These are phyloP conservation scores for Fennellomyces sp. DNA, from an alignment of 371 early-diverging fungal species.

Conservation along the genomic window DNA sequence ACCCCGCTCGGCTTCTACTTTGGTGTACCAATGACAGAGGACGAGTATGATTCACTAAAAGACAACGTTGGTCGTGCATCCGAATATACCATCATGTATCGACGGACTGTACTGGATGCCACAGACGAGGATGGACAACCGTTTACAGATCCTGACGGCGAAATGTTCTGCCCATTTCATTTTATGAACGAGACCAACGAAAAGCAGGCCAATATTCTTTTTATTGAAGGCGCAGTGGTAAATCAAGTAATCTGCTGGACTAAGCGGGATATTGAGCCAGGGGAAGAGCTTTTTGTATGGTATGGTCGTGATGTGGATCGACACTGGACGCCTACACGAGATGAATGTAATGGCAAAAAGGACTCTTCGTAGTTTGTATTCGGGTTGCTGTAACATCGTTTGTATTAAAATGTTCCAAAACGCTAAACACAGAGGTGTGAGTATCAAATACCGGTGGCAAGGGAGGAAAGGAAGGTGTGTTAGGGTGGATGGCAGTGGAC, in stretches of 20 bases:
- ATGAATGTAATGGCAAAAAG: constrained; percentile 4
- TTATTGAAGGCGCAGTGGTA: constrained; percentile 75
- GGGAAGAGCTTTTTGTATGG: constrained; percentile 83
- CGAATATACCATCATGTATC: constrained; percentile 78
- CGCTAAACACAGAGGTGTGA: too few species aligned
- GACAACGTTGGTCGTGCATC: constrained; percentile 78
- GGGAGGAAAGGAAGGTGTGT: too few species aligned
- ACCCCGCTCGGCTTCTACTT: constrained; percentile 84
- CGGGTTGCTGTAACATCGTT: too few species aligned
- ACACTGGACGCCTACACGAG: constrained; percentile 24
- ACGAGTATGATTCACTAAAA: constrained; percentile 83
- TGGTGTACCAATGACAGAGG: constrained; percentile 88
- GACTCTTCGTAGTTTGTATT: background rate
- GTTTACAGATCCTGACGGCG: constrained; percentile 63
- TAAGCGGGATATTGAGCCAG: constrained; percentile 61
- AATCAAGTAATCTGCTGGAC: constrained; percentile 87
- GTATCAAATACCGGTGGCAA: too few species aligned
- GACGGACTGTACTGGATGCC: constrained; percentile 83
- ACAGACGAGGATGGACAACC: constrained; percentile 79
- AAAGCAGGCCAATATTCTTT: constrained; percentile 65
- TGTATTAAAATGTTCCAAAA: too few species aligned
- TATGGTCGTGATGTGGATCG: constrained; percentile 68
- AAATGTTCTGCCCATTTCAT: constrained; percentile 84
- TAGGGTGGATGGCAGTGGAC: too few species aligned
- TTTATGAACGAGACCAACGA: constrained; percentile 84